phyloP scores from a whole-genome alignment of 306 rosid genomes.

The Glycine soja region DNA sequence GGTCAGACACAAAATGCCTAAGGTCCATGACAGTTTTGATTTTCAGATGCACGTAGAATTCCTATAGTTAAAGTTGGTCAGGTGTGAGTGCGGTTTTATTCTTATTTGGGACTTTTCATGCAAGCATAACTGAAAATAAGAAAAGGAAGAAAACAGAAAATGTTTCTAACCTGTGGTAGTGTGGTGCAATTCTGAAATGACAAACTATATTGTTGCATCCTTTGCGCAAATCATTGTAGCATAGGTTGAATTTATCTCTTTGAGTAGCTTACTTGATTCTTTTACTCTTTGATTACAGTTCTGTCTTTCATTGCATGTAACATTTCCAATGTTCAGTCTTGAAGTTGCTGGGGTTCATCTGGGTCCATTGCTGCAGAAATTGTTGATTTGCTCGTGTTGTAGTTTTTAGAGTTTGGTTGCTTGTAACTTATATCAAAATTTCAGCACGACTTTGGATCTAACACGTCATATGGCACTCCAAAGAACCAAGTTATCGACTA shows the following conservation, averaged over 20 bases:
- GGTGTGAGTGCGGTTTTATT: slow-evolving; percentile 31
- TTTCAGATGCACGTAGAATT: not conserved
- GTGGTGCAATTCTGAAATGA: slow-evolving; percentile 23
- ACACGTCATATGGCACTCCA: slow-evolving; percentile 31
- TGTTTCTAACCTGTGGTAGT: slow-evolving; percentile 10
- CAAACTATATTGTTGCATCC: not conserved
- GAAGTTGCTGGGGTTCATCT: slow-evolving; percentile 37
- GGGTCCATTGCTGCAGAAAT: slow-evolving; percentile 41
- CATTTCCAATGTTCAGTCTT: slow-evolving; percentile 39
- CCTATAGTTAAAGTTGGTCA: slow-evolving; percentile 8
- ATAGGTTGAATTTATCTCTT: too few species aligned
- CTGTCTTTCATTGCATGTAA: slow-evolving; percentile 14
- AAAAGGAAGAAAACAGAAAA: slow-evolving; percentile 11
- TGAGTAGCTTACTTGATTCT: too few species aligned
- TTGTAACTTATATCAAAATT: slow-evolving; percentile 9
- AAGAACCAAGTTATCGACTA: slow-evolving; percentile 37
- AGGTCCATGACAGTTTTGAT: slow-evolving; percentile 33
- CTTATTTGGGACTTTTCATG: slow-evolving; percentile 36
- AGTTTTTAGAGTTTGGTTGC: slow-evolving; percentile 35
- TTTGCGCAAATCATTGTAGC: too few species aligned
- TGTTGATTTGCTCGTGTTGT: slow-evolving; percentile 28
- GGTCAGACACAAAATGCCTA: slow-evolving; percentile 3
- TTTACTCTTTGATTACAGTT: slow-evolving; percentile 40
- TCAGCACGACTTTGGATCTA: slow-evolving; percentile 35
- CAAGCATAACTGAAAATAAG: slow-evolving; percentile 19